Evolutionary conservation across 1,284 basidiomycete genomes (phyloP).

Genomic region (Exobasidium cylindrosporum): DNA sequence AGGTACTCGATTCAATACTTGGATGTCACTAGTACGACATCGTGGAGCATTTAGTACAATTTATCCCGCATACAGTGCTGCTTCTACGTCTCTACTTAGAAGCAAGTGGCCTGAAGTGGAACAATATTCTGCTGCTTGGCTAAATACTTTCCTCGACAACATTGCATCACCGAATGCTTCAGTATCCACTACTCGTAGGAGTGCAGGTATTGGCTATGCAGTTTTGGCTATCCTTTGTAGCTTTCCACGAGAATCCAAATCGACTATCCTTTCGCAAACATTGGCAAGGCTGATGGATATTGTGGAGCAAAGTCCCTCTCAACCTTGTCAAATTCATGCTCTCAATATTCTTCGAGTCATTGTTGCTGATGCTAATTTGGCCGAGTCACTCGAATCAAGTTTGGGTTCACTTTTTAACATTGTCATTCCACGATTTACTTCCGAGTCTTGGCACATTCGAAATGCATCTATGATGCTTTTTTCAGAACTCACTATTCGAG

Average conservation of each 20-base stretch:
- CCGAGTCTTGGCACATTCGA: slow-evolving; percentile 53
- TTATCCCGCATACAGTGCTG: slow-evolving; percentile 50
- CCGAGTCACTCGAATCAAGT: slow-evolving; percentile 28
- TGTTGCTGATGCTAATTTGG: slow-evolving; percentile 42
- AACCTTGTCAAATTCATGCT: slow-evolving; percentile 39
- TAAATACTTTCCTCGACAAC: slow-evolving; percentile 35
- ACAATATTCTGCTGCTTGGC: slow-evolving; percentile 47
- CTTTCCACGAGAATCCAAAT: neutral
- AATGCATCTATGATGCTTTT: slow-evolving; percentile 57
- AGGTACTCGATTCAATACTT: slow-evolving; percentile 49
- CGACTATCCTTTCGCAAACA: slow-evolving; percentile 10
- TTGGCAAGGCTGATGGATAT: slow-evolving; percentile 28
- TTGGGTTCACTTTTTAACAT: slow-evolving; percentile 49
- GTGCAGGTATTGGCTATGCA: slow-evolving; percentile 55
- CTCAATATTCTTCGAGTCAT: slow-evolving; percentile 54
- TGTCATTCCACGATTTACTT: slow-evolving; percentile 52
- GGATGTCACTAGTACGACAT: slow-evolving; percentile 54
- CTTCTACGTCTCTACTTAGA: slow-evolving; percentile 39
- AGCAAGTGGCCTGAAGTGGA: slow-evolving; percentile 33
- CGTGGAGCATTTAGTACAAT: slow-evolving; percentile 56
- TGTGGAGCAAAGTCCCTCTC: slow-evolving; percentile 17
- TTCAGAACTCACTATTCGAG: slow-evolving; percentile 47
- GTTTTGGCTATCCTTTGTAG: slow-evolving; percentile 54
- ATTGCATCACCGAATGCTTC: slow-evolving; percentile 30
- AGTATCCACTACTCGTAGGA: slow-evolving; percentile 55